phyloP scores from a whole-genome alignment of 352 stramenopile genomes.

The Aphanomyces cochlioides region DNA sequence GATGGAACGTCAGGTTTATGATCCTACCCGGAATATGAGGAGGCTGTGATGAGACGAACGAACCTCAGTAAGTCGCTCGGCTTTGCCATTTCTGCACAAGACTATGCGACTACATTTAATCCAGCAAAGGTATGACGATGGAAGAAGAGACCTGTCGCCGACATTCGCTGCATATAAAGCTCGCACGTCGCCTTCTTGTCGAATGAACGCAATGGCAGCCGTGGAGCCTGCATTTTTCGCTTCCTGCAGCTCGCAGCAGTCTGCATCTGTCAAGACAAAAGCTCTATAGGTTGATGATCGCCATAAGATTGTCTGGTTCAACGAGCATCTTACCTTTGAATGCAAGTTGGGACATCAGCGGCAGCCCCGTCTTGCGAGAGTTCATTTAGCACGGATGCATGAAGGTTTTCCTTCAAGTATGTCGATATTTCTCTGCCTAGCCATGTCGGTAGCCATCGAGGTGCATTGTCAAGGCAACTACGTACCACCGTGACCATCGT shows the following conservation, averaged over 20 bases:
- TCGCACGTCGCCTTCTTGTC: constrained; percentile 41
- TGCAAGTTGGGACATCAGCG: constrained; percentile 9
- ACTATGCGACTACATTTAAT: constrained; percentile 52
- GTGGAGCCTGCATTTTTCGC: constrained; percentile 53
- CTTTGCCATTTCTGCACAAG: constrained; percentile 49
- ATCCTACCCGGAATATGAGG: constrained; percentile 35
- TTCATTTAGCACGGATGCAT: constrained; percentile 59
- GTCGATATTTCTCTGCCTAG: constrained; percentile 62
- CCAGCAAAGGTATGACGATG: neutral
- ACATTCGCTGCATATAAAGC: constrained; percentile 65
- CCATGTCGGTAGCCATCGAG: neutral
- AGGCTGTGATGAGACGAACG: neutral
- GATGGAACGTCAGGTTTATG: constrained; percentile 63
- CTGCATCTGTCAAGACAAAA: constrained; percentile 73
- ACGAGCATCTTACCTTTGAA: constrained; percentile 11
- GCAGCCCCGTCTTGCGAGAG: constrained; percentile 21
- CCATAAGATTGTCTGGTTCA: neutral
- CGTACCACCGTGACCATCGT: constrained; percentile 73
- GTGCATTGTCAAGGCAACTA: too few species aligned
- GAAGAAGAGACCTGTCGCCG: constrained; percentile 56
- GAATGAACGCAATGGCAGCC: constrained; percentile 49
- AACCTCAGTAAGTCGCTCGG: constrained; percentile 57
- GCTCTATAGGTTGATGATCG: constrained; percentile 35
- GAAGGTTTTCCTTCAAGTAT: constrained; percentile 61
- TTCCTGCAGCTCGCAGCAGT: constrained; percentile 55